These are phyloP conservation scores for Peronospora destructor DNA, from an alignment of 352 stramenopile genomes.

Conservation along the genomic window DNA sequence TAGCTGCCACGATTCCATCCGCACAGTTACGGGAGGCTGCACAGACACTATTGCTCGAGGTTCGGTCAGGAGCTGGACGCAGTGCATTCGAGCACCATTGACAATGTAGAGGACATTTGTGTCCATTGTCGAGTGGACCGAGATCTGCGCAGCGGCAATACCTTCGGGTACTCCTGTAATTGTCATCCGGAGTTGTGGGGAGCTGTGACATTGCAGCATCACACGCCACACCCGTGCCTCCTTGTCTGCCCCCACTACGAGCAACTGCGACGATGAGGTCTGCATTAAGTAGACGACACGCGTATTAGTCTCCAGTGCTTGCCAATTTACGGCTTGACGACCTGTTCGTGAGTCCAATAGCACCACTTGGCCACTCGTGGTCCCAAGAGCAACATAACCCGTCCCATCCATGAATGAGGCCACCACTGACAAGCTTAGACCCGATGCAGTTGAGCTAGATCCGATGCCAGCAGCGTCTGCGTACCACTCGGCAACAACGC, in stretches of 20 bases:
- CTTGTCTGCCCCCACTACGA: conserved; percentile 56
- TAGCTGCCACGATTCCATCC: conserved; percentile 47
- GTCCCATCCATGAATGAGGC: conserved; percentile 29
- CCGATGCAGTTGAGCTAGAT: conserved; percentile 12
- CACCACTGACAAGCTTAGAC: conserved; percentile 30
- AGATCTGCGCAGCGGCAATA: conserved; percentile 39
- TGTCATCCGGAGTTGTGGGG: conserved; percentile 37
- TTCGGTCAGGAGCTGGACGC: conserved; percentile 35
- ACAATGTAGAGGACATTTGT: conserved; percentile 42
- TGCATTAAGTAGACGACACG: conserved; percentile 48
- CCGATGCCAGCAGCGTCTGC: conserved; percentile 35
- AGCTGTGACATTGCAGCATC: conserved; percentile 22
- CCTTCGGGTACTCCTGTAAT: conserved; percentile 53
- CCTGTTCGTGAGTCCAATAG: conserved; percentile 55
- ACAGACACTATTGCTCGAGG: conserved; percentile 16
- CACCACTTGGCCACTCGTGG: conserved; percentile 33
- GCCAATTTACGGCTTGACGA: conserved; percentile 39
- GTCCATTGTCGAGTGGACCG: conserved; percentile 42
- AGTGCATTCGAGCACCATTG: conserved; percentile 33
- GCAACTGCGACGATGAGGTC: conserved; percentile 45
- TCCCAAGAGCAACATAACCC: conserved; percentile 37
- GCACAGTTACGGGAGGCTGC: conserved; percentile 12
- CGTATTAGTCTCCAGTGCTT: conserved; percentile 39
- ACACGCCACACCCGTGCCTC: conserved; percentile 65
- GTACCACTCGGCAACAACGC: conserved; percentile 57